Evolutionary conservation across 2,329 filamentous ascomycete species (phyloP), one percentile per base, ranked within the genome.

Genomic region (Pyrenochaeta sp.): DNA sequence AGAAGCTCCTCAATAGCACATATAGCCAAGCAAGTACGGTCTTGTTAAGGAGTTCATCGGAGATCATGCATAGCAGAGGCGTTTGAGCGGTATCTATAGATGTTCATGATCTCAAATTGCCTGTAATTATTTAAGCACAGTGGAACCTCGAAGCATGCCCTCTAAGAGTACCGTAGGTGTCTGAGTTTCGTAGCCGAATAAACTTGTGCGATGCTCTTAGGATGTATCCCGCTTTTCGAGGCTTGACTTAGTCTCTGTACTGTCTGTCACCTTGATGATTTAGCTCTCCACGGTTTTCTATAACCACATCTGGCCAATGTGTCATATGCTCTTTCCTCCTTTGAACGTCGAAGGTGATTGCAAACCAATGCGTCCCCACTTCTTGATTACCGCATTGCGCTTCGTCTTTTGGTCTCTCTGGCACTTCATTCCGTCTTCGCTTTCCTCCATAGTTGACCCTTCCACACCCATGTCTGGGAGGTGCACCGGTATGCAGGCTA

Each of bases 31-130:
- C 10, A 18, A 17, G 27, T 6, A 37, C n/a, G 20, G 12, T 10
- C n/a, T 31, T 31, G 33, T 11, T 4, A n/a, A 37, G 27, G 1
- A 29, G 29, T 14, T 27, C 23, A 27, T 27, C n/a, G 21, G 14
- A 37, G 2, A 35, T 39, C 33, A 41, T 55, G 64, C 65, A 69
- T 69, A 68, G 68, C 66, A 60, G 60, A 33, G 66, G 67, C 57
- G 67, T 64, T 66, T 9, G 39, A 23, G 40, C 14, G 46, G 30
- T 47, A 11, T 5, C 29, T 20, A 47, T n/a, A 9, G 7, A 12
- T 12, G 30, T 46, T 29, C 29, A 20, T 43, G 30, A 6, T 40
- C 3, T 18, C 15, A 5, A 29, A 20, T 10, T 3, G n/a, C n/a
- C n/a, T n/a, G n/a, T 2, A 7, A 23, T 12, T 9, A 20, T 6